Evolutionary conservation across 495 filamentous ascomycete genomes (phyloP), one percentile per base, ranked within the genome.

Genomic region (Penicillium pulvis): DNA sequence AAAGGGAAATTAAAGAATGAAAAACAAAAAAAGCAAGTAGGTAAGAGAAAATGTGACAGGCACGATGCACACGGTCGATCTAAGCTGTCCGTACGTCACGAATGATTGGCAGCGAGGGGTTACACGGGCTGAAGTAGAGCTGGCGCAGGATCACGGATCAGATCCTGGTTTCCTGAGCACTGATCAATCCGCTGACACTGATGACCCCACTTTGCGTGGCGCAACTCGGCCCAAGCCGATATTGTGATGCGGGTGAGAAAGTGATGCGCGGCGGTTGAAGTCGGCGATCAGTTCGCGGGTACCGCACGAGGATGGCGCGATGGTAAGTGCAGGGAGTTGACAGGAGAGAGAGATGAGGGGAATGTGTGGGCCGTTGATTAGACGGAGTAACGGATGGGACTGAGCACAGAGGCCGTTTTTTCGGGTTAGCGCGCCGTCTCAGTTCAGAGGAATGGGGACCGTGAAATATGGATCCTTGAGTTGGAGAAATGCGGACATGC

Each of bases 171-270:
- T 17, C 14, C 20, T 26, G 28, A 23, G 42, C 31, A 50, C 42
- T 53, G 24, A 53, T 49, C 43, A 20, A n/a, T 58, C 30, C 31
- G 57, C 44, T 61, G 57, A 55, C 51, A 42, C 43, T 56, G 61
- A 55, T 56, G 48, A 51, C 35, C n/a, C 58, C 55, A 55, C 62
- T 49, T 19, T 28, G 61, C 52, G 58, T 58, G 59, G 65, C 65
- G 57, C 45, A 56, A 51, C 49, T 55, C 41, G 56, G 42, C 44
- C 49, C 50, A 52, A 61, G 57, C 26, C 19, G 46, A 43, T 20
- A 39, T 17, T 17, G 45, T 19, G 39, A 58, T 59, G 58, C 58
- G 55, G 58, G 47, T 55, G 39, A 63, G 45, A 64, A 46, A 23
- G 53, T 41, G 59, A 65, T 57, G 56, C 56, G 57, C 39, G 55